Evolutionary conservation across 2,329 filamentous ascomycete species (phyloP).

Genomic region (Venturia asperata): DNA sequence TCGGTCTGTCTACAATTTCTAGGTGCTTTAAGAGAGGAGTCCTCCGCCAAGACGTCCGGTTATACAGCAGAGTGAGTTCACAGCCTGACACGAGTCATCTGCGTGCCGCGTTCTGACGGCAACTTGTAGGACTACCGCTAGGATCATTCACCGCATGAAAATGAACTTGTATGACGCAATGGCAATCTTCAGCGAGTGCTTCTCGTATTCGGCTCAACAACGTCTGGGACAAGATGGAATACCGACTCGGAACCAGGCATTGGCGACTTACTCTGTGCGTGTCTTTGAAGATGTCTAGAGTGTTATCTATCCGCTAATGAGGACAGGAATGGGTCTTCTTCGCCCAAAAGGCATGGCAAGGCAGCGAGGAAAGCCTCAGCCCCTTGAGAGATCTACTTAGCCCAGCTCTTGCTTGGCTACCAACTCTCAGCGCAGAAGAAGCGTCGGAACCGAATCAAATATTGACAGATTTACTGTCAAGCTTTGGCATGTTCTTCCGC

Average conservation of each 20-base stretch:
- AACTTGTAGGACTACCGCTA: not conserved
- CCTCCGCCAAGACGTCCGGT: slow-evolving; percentile 3
- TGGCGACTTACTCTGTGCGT: slow-evolving; percentile 26
- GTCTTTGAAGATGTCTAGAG: slow-evolving; percentile 27
- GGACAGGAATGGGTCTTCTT: slow-evolving; percentile 65
- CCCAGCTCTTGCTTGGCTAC: slow-evolving; percentile 54
- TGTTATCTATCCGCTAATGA: not conserved
- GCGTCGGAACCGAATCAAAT: slow-evolving; percentile 50
- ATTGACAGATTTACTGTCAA: slow-evolving; percentile 57
- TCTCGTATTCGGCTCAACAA: not conserved
- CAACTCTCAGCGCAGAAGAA: slow-evolving; percentile 40
- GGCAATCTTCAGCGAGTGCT: slow-evolving; percentile 14
- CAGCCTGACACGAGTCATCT: not conserved
- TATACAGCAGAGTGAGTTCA: not conserved
- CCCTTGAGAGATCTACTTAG: slow-evolving; percentile 55
- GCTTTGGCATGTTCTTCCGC: slow-evolving; percentile 57
- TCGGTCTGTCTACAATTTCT: slow-evolving; percentile 1
- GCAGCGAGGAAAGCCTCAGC: slow-evolving; percentile 50
- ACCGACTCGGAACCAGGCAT: slow-evolving; percentile 14
- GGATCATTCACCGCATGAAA: slow-evolving; percentile 1
- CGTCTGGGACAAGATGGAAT: not conserved
- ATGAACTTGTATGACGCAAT: slow-evolving; percentile 12
- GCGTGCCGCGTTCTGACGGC: not conserved
- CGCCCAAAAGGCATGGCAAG: slow-evolving; percentile 52
- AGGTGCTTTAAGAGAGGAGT: slow-evolving; percentile 11